Evolutionary conservation across 495 filamentous ascomycete species (phyloP).

Genomic region (Penicillium riverlandense): DNA sequence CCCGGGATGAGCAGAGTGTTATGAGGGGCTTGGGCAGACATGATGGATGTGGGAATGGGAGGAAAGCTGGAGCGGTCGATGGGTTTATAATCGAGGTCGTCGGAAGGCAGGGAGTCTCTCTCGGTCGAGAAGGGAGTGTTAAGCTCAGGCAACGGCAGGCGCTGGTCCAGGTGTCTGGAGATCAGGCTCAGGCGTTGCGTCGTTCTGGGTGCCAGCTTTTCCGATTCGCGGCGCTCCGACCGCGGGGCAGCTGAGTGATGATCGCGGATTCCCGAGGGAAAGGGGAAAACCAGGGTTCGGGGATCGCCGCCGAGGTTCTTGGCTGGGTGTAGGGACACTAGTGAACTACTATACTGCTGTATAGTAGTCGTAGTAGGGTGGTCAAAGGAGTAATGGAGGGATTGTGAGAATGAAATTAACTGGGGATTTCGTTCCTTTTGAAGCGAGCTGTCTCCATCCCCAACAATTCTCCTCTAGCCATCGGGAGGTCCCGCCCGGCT

Average conservation of each 20-base stretch:
- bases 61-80: slow-evolving; percentile 31
- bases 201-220: slow-evolving; percentile 49
- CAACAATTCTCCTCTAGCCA: too few relatives aligned
- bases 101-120: slow-evolving; percentile 42
- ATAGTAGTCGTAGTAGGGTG: neutral
- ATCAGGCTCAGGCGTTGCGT: slow-evolving; percentile 70
- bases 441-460: too few relatives aligned
- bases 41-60: slow-evolving; percentile 26
- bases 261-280: slow-evolving; percentile 21
- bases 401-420: neutral
- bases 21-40: slow-evolving; percentile 76
- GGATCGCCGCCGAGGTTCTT: slow-evolving; percentile 26
- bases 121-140: slow-evolving; percentile 65
- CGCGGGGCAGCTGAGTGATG: slow-evolving; percentile 23
- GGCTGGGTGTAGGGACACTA: neutral
- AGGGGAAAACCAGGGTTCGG: slow-evolving; percentile 14
- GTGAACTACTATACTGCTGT: slow-evolving; percentile 3
- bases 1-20: slow-evolving; percentile 87
- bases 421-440: too few relatives aligned
- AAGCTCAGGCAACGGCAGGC: slow-evolving; percentile 50
- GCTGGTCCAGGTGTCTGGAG: slow-evolving; percentile 67
- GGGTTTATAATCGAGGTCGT: slow-evolving; percentile 53
- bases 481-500: too few relatives aligned
- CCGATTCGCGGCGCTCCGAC: slow-evolving; percentile 32
- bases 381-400: neutral